A percentile compares a stretch with the other conserved stretches of the same genome.
Conservation (phyloP, 78 protist genomes). For the Planoprotostelium fungivorum region DNA sequence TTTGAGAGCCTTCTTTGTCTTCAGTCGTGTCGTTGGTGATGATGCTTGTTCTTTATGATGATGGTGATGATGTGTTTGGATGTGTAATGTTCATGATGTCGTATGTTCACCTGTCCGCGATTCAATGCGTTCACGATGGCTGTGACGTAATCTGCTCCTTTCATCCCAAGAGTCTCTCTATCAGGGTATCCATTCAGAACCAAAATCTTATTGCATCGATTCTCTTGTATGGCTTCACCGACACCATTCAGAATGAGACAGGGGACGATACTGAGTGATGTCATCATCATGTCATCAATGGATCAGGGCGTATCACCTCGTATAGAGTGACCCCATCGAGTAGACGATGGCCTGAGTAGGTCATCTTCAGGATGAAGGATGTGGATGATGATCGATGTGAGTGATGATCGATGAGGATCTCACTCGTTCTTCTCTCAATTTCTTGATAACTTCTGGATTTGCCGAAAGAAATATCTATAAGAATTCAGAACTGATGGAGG, state of each 20-base stretch:
- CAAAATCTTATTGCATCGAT: neutral
- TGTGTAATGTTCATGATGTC: too few species aligned
- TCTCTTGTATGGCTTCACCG: neutral
- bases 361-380: neutral
- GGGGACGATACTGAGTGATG: neutral
- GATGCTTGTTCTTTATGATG: too few species aligned
- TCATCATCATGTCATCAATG: neutral
- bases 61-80: too few species aligned
- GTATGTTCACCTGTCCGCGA: neutral
- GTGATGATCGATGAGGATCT: too few species aligned
- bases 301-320: neutral
- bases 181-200: neutral
- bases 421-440: neutral
- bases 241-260: neutral
- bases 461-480: neutral
- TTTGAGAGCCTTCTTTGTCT: neutral
- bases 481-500: neutral
- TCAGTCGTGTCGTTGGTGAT: too few species aligned
- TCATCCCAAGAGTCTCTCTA: neutral
- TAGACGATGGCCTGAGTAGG: neutral
- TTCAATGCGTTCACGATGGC: neutral
- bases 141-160: neutral
- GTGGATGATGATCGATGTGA: neutral
- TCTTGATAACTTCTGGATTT: neutral
- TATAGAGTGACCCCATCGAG: conserved; percentile 2